Evolutionary conservation across 208 protist genomes (phyloP).

Genomic region (Spironucleus salmonicida): DNA sequence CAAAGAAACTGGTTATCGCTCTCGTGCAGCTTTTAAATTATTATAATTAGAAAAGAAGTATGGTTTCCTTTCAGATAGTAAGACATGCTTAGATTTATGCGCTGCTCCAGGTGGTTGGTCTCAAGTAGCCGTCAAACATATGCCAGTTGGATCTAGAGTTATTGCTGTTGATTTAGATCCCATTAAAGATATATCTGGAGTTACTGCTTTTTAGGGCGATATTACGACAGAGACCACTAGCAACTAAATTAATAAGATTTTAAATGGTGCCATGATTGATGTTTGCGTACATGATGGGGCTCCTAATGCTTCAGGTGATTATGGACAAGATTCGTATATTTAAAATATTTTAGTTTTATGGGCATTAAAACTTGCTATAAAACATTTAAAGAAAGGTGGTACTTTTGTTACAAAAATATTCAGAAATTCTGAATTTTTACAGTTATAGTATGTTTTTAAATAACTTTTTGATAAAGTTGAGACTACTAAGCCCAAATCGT

Average conservation of each 20-base stretch:
- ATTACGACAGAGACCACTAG: background rate
- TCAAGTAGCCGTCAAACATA: background rate
- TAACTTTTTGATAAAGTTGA: slow-evolving; percentile 19
- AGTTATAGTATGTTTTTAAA: slow-evolving; percentile 9
- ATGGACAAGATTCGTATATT: background rate
- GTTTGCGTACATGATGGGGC: slow-evolving; percentile 16
- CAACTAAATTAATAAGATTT: background rate
- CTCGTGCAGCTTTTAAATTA: background rate
- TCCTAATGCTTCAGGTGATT: background rate
- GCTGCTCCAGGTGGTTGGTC: background rate
- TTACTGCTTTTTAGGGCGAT: background rate
- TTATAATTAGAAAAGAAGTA: background rate
- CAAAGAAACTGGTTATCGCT: background rate
- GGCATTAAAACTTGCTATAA: background rate
- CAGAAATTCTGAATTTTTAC: background rate
- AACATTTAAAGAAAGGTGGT: background rate
- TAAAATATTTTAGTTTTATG: slow-evolving; percentile 16
- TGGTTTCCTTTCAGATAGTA: background rate
- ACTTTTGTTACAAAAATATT: slow-evolving; percentile 24
- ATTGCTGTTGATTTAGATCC: slow-evolving; percentile 24
- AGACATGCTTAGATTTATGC: background rate
- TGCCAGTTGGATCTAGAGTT: slow-evolving; percentile 13
- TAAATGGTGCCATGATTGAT: background rate
- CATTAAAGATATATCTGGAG: slow-evolving; percentile 2
- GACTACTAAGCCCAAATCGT: background rate